phyloP scores from a whole-genome alignment of 176 grass and related monocot species.

The Oryza glaberrima region DNA sequence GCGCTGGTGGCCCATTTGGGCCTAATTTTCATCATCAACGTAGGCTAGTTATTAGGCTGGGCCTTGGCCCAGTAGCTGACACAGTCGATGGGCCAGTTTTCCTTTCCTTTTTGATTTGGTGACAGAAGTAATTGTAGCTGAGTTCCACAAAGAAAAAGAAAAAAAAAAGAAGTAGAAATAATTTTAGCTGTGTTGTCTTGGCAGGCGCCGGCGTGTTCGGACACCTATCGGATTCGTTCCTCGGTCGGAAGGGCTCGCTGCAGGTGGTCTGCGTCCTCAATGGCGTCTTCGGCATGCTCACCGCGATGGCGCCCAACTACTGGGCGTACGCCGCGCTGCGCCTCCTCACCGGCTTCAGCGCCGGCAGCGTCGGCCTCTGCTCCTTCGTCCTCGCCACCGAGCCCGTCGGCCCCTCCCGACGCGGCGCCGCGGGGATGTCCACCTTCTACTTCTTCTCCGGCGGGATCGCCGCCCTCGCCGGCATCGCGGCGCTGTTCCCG shows the following conservation, averaged over 20 bases:
- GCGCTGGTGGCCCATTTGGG: background rate
- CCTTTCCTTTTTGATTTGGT: background rate
- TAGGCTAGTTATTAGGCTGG: background rate
- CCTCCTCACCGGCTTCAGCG: constrained; percentile 88
- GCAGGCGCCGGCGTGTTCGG: constrained; percentile 83
- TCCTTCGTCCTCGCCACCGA: constrained; percentile 91
- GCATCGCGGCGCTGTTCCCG: constrained; percentile 63
- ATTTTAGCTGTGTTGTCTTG: background rate
- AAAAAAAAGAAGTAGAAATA: no score
- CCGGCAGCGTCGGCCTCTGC: constrained; percentile 73
- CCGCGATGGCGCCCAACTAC: constrained; percentile 56
- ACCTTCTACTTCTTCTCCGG: constrained; percentile 90
- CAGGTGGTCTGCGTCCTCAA: constrained; percentile 70
- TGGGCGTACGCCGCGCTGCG: constrained; percentile 65
- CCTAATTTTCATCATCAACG: no score
- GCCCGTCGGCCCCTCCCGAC: constrained; percentile 61
- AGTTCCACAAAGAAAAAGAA: no score
- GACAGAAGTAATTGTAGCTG: no score
- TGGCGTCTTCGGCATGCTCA: constrained; percentile 77
- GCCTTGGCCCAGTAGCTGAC: background rate
- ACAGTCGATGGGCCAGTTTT: background rate
- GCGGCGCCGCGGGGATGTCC: constrained; percentile 69
- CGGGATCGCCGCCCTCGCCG: constrained; percentile 69
- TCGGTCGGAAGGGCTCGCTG: constrained; percentile 65
- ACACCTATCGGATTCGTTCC: constrained; percentile 80